Evolutionary conservation across 306 rosid species (phyloP).

Genomic region (Acmispon strigosus): DNA sequence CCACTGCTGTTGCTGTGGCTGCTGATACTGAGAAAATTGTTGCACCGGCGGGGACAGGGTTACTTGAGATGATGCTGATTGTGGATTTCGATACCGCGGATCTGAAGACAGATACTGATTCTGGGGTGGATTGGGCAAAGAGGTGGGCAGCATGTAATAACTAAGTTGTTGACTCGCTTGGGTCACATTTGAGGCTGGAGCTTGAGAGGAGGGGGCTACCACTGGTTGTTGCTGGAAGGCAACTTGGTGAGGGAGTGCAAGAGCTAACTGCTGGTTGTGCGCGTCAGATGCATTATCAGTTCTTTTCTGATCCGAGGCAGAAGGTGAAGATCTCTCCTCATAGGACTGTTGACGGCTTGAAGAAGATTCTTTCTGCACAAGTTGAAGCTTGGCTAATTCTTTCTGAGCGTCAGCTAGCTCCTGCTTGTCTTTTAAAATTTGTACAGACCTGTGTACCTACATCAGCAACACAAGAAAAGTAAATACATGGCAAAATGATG

Average conservation of each 20-base stretch:
- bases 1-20: constrained; percentile 39
- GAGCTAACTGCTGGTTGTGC: constrained; percentile 70
- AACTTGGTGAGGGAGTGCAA: constrained; percentile 71
- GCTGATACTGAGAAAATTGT: constrained; percentile 66
- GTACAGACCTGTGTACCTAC: constrained; percentile 93
- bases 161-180: constrained; percentile 47
- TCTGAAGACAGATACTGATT: constrained; percentile 56
- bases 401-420: constrained; percentile 89
- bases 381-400: constrained; percentile 83
- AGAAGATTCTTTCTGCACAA: constrained; percentile 59
- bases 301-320: constrained; percentile 41
- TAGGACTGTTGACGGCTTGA: constrained; percentile 49
- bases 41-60: constrained; percentile 49
- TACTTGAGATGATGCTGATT: constrained; percentile 47
- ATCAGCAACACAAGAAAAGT: constrained; percentile 17
- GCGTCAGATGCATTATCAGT: constrained; percentile 46
- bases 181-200: constrained; percentile 40
- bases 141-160: constrained; percentile 52
- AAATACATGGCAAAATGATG: background rate
- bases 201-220: constrained; percentile 38
- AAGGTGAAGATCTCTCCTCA: constrained; percentile 59
- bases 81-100: constrained; percentile 53
- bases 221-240: constrained; percentile 44
- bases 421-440: constrained; percentile 88
- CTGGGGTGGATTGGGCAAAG: constrained; percentile 50